These are phyloP conservation scores for Colletotrichum paranaense DNA, from an alignment of 2,329 filamentous ascomycete genomes.

Conservation along the genomic window DNA sequence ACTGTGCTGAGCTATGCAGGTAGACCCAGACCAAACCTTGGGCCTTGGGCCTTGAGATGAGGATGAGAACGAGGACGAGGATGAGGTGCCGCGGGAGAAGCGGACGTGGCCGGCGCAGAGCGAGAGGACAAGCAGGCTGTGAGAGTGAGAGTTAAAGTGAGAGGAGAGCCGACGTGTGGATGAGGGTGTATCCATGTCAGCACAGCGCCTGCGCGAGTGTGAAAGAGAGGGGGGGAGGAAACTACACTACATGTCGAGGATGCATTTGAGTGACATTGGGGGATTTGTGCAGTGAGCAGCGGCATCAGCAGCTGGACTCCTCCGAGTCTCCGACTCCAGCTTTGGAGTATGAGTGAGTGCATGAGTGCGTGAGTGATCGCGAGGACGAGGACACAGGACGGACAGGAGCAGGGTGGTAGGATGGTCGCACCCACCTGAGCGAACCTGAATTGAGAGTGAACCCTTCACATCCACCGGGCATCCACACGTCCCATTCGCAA, in stretches of 20 bases:
- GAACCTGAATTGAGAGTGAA: constrained; percentile 31
- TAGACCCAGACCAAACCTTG: background rate
- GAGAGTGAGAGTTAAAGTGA: background rate
- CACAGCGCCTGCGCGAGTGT: background rate
- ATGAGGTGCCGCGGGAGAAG: background rate
- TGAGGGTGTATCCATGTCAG: constrained; percentile 3
- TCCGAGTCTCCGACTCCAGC: background rate
- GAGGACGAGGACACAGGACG: background rate
- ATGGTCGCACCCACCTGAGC: constrained; percentile 34
- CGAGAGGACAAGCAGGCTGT: constrained; percentile 1
- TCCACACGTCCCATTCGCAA: constrained; percentile 28
- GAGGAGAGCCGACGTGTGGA: constrained; percentile 3
- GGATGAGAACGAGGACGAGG: background rate
- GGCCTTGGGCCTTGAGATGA: background rate
- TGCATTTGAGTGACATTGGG: background rate
- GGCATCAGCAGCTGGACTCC: background rate
- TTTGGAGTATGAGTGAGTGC: background rate
- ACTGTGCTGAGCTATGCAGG: background rate
- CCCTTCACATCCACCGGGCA: constrained; percentile 33
- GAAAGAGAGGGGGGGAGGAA: background rate
- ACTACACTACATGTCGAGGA: background rate
- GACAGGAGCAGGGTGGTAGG: background rate
- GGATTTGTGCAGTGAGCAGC: background rate
- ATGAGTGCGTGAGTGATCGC: background rate
- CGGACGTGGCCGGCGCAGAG: background rate